Evolutionary conservation across 2,329 filamentous ascomycete genomes (phyloP), one percentile per base, ranked within the genome.

Genomic region (Hymenoscyphus occultus): DNA sequence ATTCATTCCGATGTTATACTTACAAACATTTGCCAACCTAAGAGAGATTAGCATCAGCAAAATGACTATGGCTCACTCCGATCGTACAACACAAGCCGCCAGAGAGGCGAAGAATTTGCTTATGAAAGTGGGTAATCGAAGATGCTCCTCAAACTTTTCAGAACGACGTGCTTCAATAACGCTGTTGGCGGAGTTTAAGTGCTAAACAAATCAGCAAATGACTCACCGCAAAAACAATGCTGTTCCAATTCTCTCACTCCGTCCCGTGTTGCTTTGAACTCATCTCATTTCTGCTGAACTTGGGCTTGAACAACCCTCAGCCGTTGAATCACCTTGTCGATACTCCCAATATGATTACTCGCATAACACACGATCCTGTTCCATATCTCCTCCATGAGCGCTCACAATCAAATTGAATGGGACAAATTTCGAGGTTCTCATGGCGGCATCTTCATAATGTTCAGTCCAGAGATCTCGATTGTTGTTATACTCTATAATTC

Each of bases 101-200:
- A 61, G 42, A 61, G 59, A 40, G 7, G 42, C 39, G 32, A 61
- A 61, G 59, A 61, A 51, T 48, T 51, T 61, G 59, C 59, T 51
- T 5, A 61, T 40, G 22, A 48, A 51, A 14, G 59, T 61, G 39
- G 51, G 28, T 14, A 61, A 40, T 32, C 59, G 10, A 10, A 61
- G 40, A 16, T 61, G 39, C 19, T 61, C 40, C n/a, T 22, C 59
- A 9, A 54, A 14, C 16, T 54, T 48, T 48, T 22, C 12, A 32
- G 59, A 54, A 13, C 59, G 59, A 19, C 59, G 59, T 13, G 59
- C 42, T 51, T 54, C 59, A 48, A 61, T 61, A 14, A 54, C 59
- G 28, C 59, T 51, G n/a, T 51, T 48, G 19, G 59, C 59, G 28
- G 14, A 48, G 28, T 54, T 54, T 5, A 61, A 39, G 28, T 54